Base-by-base conservation (phyloP, 2,329 filamentous ascomycete genomes). In the Trichoderma koningiopsis region DNA sequence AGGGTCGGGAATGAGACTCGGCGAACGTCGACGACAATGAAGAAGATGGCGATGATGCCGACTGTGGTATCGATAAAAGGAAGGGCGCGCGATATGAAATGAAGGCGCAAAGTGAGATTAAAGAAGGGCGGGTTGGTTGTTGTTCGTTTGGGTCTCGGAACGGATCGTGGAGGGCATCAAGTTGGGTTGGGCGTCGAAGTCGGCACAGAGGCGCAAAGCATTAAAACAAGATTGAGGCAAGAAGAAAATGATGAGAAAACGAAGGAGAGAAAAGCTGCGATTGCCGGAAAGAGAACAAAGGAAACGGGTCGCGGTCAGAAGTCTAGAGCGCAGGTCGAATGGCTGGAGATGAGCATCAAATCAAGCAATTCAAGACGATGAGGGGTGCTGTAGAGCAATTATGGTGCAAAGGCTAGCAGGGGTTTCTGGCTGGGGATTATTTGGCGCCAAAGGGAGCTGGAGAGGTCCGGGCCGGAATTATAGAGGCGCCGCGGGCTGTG, bases 391-490 rank as follows among this genome's bases (percentile, higher is more conserved):
- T 49, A 49, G 10, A 49, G 47, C 22, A 49, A 49, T 49, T 49
- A 62, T 56, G 53, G 55, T n/a, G 55, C 31, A 58, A 43, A 60
- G 61, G 33, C 60, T 64, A 61, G 67, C 67, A 69, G 67, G 67
- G 67, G 52, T 65, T 24, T 52, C 35, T 33, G 37, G 33, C 22
- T 59, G 55, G 63, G 53, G 52, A 47, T 16, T 4, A 27, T 40
- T 47, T 31, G 59, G 52, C 59, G 40, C 52, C 53, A 61, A 71
- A 63, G 65, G 72, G 59, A 70, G 68, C 43, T 70, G 70, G 35
- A 40, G 40, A 60, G 71, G 71, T 40, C 59, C 67, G 71, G 72
- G 73, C 71, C 75, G 76, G 76, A 78, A 75, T 77, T 76, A 76
- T 71, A 76, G 68, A 76, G 73, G 70, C 68, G 74, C 76, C 75